Evolutionary conservation across 2,329 filamentous ascomycete species (phyloP).

Genomic region (Calonectria fujianensis): DNA sequence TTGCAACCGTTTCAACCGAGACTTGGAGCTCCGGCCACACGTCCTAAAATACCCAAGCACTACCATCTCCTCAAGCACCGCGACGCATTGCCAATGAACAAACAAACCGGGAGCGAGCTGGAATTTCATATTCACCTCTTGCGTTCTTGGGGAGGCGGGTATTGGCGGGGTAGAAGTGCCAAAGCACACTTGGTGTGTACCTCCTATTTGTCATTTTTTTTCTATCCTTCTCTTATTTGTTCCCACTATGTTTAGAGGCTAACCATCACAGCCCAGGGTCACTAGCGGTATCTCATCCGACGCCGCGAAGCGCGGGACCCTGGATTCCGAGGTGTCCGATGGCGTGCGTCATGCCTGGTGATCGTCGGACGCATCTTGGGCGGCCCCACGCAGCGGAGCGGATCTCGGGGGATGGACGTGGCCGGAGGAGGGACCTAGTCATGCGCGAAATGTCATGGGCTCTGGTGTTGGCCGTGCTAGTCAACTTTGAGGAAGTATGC

Average conservation of each 20-base stretch:
- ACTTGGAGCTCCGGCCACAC: not conserved
- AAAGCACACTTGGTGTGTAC: not conserved
- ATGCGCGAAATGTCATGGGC: slow-evolving; percentile 21
- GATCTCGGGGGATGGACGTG: slow-evolving; percentile 29
- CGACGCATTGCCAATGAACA: not conserved
- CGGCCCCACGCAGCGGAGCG: slow-evolving; percentile 19
- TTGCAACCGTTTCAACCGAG: not conserved
- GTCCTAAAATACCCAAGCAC: not conserved
- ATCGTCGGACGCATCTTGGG: slow-evolving; percentile 18
- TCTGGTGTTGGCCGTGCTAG: not conserved
- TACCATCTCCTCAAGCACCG: not conserved
- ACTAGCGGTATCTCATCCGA: not conserved
- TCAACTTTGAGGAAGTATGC: not conserved
- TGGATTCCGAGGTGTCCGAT: slow-evolving; percentile 10
- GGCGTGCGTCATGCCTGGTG: slow-evolving; percentile 1
- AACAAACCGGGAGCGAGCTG: too few relatives aligned
- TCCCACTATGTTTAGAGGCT: not conserved
- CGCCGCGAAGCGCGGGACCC: not conserved
- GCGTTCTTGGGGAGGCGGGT: not conserved
- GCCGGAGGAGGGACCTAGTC: slow-evolving; percentile 8
- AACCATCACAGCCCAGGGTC: not conserved
- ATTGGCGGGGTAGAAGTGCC: not conserved
- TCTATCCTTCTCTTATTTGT: not conserved
- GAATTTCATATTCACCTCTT: not conserved
- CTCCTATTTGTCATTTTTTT: not conserved